Conservation (phyloP, 306 rosid genomes). For the Phaseolus lunatus region DNA sequence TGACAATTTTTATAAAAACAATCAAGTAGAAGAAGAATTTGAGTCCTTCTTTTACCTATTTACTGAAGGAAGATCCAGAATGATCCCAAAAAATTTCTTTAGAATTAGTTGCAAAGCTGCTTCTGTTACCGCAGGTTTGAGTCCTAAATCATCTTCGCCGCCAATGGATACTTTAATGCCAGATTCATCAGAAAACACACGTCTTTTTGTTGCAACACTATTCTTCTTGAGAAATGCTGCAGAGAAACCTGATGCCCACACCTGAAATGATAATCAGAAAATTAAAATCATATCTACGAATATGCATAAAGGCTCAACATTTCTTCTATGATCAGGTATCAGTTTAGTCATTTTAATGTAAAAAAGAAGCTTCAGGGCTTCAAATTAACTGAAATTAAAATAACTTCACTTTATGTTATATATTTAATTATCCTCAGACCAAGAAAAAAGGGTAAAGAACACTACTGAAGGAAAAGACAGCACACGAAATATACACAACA, state of each 20-base stretch:
- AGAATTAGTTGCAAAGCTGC: conserved; percentile 73
- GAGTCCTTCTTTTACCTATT: conserved; percentile 67
- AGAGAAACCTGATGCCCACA: conserved; percentile 99
- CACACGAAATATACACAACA: conserved; percentile 17
- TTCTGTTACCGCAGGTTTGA: conserved; percentile 84
- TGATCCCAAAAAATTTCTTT: conserved; percentile 76
- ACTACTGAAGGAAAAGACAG: conserved; percentile 21
- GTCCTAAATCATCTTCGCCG: conserved; percentile 50
- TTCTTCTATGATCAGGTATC: conserved; percentile 4
- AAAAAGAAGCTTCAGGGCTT: conserved; percentile 21
- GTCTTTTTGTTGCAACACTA: conserved; percentile 84
- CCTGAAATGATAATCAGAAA: conserved; percentile 57
- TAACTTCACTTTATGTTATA: background rate
- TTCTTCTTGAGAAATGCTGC: conserved; percentile 92
- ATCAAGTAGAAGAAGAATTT: conserved; percentile 22
- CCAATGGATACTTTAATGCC: conserved; percentile 56
- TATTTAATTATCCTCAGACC: background rate
- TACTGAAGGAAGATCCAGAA: conserved; percentile 83
- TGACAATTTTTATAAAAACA: background rate
- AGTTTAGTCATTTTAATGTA: conserved; percentile 7
- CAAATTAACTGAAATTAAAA: conserved; percentile 9
- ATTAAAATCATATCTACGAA: background rate
- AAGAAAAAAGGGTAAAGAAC: background rate
- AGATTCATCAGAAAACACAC: conserved; percentile 45
- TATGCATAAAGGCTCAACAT: conserved; percentile 31